Base-by-base conservation (phyloP, 2,329 filamentous ascomycete genomes). In the Rhynchosporium secalis region DNA sequence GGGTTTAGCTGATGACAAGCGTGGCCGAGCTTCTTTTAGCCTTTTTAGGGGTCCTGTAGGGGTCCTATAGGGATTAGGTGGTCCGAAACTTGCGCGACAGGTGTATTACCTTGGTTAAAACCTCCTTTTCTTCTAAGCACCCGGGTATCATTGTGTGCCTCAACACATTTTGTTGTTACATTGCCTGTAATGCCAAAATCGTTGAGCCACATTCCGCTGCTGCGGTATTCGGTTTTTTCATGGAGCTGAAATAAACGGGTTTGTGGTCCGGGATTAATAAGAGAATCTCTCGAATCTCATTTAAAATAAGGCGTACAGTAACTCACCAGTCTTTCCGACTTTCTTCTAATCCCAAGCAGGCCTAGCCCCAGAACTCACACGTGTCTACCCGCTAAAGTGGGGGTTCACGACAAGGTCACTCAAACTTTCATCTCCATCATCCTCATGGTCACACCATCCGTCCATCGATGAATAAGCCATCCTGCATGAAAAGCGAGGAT, bases 381-480 rank as follows among this genome's bases (percentile, higher is more conserved):
- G 33, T 54, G 33, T 54, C 49, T 38, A 33, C 49, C 20, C 43
- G 49, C 10, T 20, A 54, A 40, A 20, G 49, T 40, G 49, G 49
- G 49, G 49, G 13, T 45, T 15, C 12, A 33, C 38, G 5, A 20
- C 49, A 54, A 54, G 38, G 38, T 15, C 33, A 51, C 38, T 13
- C 36, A 10, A 3, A n/a, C 3, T 26, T 20, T 13, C 33, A 20
- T 52, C 48, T 20, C 49, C 49, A 41, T 33, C 49, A 40, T 0
- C 36, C 33, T 54, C 49, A 36, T 33, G 49, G 36, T 56, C 29
- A 28, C 31, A 20, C 38, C 36, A 28, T 38, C 40, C 43, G 51
- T 43, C 15, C n/a, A 13, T 56, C 38, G 41, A 56, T 56, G 52
- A 56, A 31, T 56, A 56, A 56, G 52, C 52, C 26, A n/a, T 26